phyloP scores from a whole-genome alignment of 441 rosid species.

The Pelargonium fulgidum region DNA sequence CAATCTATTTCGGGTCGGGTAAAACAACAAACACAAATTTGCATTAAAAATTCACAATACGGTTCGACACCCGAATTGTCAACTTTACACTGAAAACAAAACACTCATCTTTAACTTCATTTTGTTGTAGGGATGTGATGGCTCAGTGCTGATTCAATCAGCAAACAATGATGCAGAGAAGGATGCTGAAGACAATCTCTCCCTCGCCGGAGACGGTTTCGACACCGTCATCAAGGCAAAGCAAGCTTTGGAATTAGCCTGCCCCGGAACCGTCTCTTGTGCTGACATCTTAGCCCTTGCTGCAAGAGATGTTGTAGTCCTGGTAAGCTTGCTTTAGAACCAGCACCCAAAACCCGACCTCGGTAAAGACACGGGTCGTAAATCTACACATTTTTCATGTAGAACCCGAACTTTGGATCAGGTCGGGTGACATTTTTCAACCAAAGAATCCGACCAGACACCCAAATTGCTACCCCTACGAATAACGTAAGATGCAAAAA shows the following conservation, averaged over 20 bases:
- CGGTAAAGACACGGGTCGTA: no score
- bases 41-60: no score
- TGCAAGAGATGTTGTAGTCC: slow-evolving; percentile 44
- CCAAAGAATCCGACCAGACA: no score
- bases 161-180: slow-evolving; percentile 48
- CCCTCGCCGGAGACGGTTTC: slow-evolving; percentile 61
- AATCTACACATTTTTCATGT: no score
- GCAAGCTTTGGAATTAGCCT: slow-evolving; percentile 36
- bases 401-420: no score
- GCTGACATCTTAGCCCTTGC: slow-evolving; percentile 49
- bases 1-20: no score
- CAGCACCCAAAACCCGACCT: no score
- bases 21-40: no score
- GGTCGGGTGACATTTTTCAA: no score
- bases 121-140: slow-evolving; percentile 47
- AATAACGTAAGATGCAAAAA: neutral
- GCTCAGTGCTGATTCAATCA: slow-evolving; percentile 38
- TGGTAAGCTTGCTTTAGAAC: slow-evolving; percentile 26
- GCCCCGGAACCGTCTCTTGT: slow-evolving; percentile 52
- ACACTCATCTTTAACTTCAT: no score
- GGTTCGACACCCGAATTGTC: no score
- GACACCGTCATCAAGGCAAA: slow-evolving; percentile 46
- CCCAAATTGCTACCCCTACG: neutral
- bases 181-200: slow-evolving; percentile 42
- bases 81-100: no score